phyloP scores from a whole-genome alignment of 257 asterid species.

The Plantago major region DNA sequence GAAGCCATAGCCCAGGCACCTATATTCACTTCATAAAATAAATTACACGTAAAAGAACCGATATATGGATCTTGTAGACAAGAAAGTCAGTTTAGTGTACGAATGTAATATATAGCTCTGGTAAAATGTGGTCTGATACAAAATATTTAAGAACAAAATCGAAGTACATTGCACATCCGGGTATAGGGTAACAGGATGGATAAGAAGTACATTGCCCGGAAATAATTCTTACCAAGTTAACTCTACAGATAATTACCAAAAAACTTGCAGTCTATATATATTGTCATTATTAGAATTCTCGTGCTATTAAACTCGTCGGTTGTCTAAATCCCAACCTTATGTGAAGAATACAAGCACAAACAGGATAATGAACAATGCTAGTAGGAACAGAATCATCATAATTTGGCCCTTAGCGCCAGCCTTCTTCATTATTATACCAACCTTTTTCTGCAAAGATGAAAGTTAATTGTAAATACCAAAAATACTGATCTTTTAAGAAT shows the following conservation, averaged over 20 bases:
- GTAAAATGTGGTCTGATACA: neutral
- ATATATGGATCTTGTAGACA: too few relatives aligned
- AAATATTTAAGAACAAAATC: neutral
- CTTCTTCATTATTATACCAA: conserved; percentile 91
- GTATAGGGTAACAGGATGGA: neutral
- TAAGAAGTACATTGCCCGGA: neutral
- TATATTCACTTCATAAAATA: too few relatives aligned
- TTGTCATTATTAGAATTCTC: conserved; percentile 7
- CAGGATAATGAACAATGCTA: conserved; percentile 66
- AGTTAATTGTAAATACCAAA: too few relatives aligned
- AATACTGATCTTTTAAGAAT: neutral
- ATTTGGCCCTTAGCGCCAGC: conserved; percentile 90
- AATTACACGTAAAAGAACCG: too few relatives aligned
- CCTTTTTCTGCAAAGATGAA: conserved; percentile 66
- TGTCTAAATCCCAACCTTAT: conserved; percentile 21
- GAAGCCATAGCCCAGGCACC: too few relatives aligned
- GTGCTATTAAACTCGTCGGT: conserved; percentile 3
- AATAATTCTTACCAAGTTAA: conserved; percentile 6
- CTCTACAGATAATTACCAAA: conserved; percentile 21
- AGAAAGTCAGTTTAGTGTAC: too few relatives aligned
- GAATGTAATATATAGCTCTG: neutral
- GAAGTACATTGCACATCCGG: neutral
- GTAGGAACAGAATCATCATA: conserved; percentile 81
- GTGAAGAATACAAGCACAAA: conserved; percentile 88
- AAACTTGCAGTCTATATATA: neutral